Evolutionary conservation across 2,329 filamentous ascomycete species (phyloP), one percentile per base, ranked within the genome.

Genomic region (Aureobasidium sp.): DNA sequence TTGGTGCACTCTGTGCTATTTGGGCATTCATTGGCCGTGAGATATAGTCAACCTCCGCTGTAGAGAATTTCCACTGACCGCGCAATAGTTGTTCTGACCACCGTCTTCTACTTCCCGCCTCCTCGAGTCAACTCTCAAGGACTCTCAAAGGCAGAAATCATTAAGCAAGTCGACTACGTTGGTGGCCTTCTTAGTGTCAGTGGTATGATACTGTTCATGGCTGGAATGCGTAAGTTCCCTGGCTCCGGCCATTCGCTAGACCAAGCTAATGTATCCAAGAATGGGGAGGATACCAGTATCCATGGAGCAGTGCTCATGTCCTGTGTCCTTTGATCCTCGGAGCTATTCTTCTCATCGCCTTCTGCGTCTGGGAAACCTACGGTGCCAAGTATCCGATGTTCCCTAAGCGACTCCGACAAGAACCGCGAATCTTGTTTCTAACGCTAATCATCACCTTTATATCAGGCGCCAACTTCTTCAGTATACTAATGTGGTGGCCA

Each of bases 401-500:
- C 48, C 72, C 72, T 2, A 64, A 65, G n/a, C 68, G 64, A 3
- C 37, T 72, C 65, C 63, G 61, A 37, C 63, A 72, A 63, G 70
- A 71, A 59, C 69, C 69, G 62, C 71, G 73, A 34, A 71, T 71
- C 21, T 68, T 76, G 34, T 64, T 66, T 44, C 63, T 73, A 21
- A 73, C 72, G 2, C 66, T 76, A n/a, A 58, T 75, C 54, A 75
- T 76, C 57, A 75, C 74, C 21, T 74, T 74, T 66, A 72, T 76
- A 63, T 68, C 64, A n/a, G 73, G 74, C 8, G 72, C 70, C 42
- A 75, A 72, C 64, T 71, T 77, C 72, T 72, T 75, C 68, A 58
- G 54, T 48, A 4, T 58, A 14, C 68, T 82, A 32, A 76, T 82
- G 68, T 84, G 87, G 69, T 87, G 84, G 84, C 83, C 83, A 5